Evolutionary conservation across 352 stramenopile genomes (phyloP).

Genomic region (Globisporangium takayamanum): DNA sequence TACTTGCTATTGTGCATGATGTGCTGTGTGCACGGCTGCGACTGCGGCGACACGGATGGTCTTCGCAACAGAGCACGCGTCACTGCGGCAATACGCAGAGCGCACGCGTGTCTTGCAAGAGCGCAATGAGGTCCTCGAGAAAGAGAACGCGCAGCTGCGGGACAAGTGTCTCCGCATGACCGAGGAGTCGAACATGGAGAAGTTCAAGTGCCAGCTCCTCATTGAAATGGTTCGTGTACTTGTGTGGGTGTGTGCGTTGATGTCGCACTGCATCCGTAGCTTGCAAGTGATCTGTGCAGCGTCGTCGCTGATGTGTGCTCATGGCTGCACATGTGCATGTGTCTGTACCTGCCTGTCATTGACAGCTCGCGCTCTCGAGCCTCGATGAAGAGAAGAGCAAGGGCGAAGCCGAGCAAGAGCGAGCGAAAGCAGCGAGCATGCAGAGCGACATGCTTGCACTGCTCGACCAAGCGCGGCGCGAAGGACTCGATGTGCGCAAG

Average conservation of each 20-base stretch:
- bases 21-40: neutral
- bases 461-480: constrained; percentile 55
- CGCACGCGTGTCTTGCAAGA: constrained; percentile 27
- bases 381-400: constrained; percentile 73
- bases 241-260: neutral
- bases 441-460: constrained; percentile 60
- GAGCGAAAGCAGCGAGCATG: constrained; percentile 45
- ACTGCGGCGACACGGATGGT: neutral
- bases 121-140: constrained; percentile 40
- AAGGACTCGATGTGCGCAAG: constrained; percentile 64
- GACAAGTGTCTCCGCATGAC: constrained; percentile 54
- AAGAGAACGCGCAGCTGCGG: constrained; percentile 52
- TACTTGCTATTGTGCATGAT: neutral
- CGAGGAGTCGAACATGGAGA: constrained; percentile 83
- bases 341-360: neutral
- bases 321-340: neutral
- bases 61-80: constrained; percentile 37
- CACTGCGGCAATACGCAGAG: constrained; percentile 37
- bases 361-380: constrained; percentile 68
- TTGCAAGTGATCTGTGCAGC: neutral
- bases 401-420: constrained; percentile 53
- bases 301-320: no score
- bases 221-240: constrained; percentile 67
- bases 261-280: neutral
- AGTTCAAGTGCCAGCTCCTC: constrained; percentile 85